Conservation (phyloP, 306 rosid genomes). For the Senna tora region DNA sequence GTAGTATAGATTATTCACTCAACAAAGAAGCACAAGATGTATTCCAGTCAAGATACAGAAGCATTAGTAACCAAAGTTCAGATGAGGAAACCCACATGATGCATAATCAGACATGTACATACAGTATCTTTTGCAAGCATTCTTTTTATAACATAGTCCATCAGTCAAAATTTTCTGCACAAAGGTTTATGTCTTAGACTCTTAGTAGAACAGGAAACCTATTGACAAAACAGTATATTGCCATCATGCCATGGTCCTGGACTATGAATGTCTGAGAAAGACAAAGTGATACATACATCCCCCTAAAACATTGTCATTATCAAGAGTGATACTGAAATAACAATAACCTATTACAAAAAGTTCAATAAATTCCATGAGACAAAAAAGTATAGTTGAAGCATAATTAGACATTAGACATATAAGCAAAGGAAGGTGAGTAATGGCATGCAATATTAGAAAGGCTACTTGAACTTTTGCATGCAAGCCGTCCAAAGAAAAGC, state of each 20-base stretch:
- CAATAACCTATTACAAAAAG: conserved; percentile 5
- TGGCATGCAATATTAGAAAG: conserved; percentile 7
- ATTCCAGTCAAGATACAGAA: conserved; percentile 9
- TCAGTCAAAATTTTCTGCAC: background rate
- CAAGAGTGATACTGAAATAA: conserved; percentile 7
- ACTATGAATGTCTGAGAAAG: background rate
- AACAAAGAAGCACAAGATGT: conserved; percentile 13
- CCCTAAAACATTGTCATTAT: conserved; percentile 7
- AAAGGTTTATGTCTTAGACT: background rate
- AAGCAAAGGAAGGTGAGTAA: background rate
- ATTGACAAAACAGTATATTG: background rate
- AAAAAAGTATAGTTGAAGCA: background rate
- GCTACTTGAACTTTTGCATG: conserved; percentile 8
- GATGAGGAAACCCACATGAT: conserved; percentile 13
- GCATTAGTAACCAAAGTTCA: conserved; percentile 22
- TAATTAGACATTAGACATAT: background rate
- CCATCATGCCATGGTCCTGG: conserved; percentile 7
- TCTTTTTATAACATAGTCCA: background rate
- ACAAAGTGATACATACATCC: background rate
- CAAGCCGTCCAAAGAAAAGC: conserved; percentile 11
- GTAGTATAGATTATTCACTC: background rate
- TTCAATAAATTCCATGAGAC: conserved; percentile 9
- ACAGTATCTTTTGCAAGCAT: conserved; percentile 13
- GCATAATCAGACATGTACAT: background rate
- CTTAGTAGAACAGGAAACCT: too few species aligned